These are phyloP conservation scores for Paramecium sonneborni DNA, from an alignment of 73 alveolate species.

Conservation along the genomic window DNA sequence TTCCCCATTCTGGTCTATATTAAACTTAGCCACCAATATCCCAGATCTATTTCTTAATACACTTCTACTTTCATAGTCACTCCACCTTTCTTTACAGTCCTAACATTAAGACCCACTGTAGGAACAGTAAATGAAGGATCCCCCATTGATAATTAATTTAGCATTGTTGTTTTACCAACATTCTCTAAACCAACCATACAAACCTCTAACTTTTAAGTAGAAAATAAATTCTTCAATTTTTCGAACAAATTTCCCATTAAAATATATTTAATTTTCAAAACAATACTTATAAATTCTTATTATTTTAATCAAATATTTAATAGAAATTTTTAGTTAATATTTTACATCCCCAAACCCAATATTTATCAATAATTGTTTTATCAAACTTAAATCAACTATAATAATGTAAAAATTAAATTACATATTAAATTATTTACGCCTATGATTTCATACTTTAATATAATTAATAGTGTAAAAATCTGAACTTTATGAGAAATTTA, in stretches of 20 bases:
- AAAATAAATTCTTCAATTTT: slow-evolving; percentile 74
- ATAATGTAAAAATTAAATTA: no score
- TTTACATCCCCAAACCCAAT: no score
- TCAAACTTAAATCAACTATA: no score
- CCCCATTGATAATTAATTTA: slow-evolving; percentile 79
- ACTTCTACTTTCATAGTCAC: slow-evolving; percentile 74
- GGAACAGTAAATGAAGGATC: slow-evolving; percentile 85
- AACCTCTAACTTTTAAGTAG: slow-evolving; percentile 79
- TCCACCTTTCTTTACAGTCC: slow-evolving; percentile 82
- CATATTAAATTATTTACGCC: no score
- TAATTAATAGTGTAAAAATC: no score
- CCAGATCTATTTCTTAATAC: slow-evolving; percentile 67
- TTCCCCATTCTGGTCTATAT: slow-evolving; percentile 92
- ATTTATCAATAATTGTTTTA: no score
- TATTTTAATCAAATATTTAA: no score
- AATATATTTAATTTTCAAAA: not conserved
- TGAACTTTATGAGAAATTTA: no score
- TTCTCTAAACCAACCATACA: slow-evolving; percentile 90
- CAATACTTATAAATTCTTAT: not conserved
- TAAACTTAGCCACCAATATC: slow-evolving; percentile 93
- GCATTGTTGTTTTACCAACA: slow-evolving; percentile 89
- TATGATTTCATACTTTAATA: no score
- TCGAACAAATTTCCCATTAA: slow-evolving; percentile 83
- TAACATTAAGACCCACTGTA: slow-evolving; percentile 89
- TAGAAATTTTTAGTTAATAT: no score